Evolutionary conservation across 129 eudicot species (phyloP), one percentile per base, ranked within the genome.

Genomic region (Centella asiatica): DNA sequence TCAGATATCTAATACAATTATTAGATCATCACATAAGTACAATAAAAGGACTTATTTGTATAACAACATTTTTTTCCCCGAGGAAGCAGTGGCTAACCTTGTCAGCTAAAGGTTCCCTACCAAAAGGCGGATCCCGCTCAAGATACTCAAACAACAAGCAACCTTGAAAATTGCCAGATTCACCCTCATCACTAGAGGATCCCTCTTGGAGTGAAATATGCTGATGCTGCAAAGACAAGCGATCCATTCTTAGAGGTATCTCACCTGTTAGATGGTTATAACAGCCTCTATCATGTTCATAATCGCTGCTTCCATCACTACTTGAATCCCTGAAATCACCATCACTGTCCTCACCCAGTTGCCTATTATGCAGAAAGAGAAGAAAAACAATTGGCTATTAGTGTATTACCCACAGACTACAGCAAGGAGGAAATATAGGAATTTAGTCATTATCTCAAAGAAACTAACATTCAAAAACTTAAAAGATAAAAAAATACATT

Each of bases 271-370:
- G 66, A 53, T 69, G 56, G 60, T 63, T 62, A 62, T 72, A 62
- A 44, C 70, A 66, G 7, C 69, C 72, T 69, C 78, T 79, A 17
- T 83, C 94, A 33, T 76, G 89, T 49, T 90, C 95, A 72, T 79
- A 74, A 68, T 85, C 99, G 68, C 96, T 80, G 74, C 96, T 87
- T 60, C 76, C 86, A 71, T 82, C 96, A 80, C 99, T 84, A 72
- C 99, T 76, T 32, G 92, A 87, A 71, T 85, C 96, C 88, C 90
- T 84, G 37, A 74, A 87, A 67, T 93, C 92, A 23, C 84, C 74
- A 80, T 93, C 99, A 77, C 99, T 93, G 58, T 87, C 96, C 80
- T 87, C 99, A 17, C 77, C 87, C 24, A 73, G 78, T 53, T 72
- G 86, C 85, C 99, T 93, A 37, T 32, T 14, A 46, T 5, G 7